Base-by-base conservation (phyloP, 305 asterid species). In the Coffea humblotiana region DNA sequence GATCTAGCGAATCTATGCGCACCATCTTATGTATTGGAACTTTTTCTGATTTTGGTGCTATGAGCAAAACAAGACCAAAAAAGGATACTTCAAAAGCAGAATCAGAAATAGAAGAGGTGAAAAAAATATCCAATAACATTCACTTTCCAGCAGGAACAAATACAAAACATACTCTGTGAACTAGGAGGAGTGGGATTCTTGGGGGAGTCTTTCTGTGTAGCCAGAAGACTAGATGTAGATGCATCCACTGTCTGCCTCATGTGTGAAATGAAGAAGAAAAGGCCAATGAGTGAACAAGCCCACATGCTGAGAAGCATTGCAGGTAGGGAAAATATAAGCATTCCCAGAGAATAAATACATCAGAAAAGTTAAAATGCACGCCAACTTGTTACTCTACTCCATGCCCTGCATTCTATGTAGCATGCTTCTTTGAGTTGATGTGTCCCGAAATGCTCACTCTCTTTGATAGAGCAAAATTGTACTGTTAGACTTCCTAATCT, bases 1-100 rank as follows among this genome's bases (percentile, higher is more conserved):
- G 99, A 90, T 96, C 97, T 87, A 86, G 92, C 51, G 95, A 89
- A 87, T 96, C 99, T 77, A 93, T 91, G 16, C 99, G 85, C 74
- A 96, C 98, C 97, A 94, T 92, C 87, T 96, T 96, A 83, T 88
- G 84, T 86, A 90, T 95, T 27, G 98, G 97, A 76, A 88, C 91
- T 84, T 91, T 96, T 79, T 89, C 92, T 29, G 92, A 87, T 80
- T 90, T 92, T 83, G 83, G 82, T 66, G 90, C 99, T 93, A 84
- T 78, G 74, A 78, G 76, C 69, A 69, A 66, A 74, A 75, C 69
- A 48, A 77, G 43, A 71, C 68, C 48, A 58, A 63, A 74, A 78
- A 75, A 25, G 81, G 78, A 79, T 40, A 51, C 73, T 65, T 77
- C 71, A 79, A 76, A 80, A 79, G 47, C 75, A 80, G 72, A 82